Evolutionary conservation across 805 yeast genomes (phyloP).

Genomic region (Candida germanica): DNA sequence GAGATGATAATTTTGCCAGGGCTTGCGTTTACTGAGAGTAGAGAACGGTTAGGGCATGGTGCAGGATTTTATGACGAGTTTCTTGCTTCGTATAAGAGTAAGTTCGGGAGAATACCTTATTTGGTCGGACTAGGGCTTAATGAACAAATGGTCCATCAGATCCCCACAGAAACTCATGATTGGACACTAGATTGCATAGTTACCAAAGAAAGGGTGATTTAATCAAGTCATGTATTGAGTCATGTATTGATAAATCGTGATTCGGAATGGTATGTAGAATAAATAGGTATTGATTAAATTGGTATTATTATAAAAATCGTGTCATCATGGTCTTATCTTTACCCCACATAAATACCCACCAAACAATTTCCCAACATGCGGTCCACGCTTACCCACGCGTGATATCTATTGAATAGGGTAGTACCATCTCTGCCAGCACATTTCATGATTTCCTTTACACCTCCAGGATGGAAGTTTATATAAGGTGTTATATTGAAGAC

Average conservation of each 20-base stretch:
- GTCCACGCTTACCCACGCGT: constrained; percentile 77
- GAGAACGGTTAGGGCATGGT: constrained; percentile 82
- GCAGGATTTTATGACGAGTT: constrained; percentile 86
- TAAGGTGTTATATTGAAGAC: constrained; percentile 88
- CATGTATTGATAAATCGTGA: too few relatives aligned
- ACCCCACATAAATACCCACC: constrained; percentile 53
- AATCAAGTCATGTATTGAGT: too few relatives aligned
- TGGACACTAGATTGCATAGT: constrained; percentile 55
- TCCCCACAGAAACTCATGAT: constrained; percentile 67
- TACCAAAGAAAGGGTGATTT: too few relatives aligned
- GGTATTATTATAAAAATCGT: too few relatives aligned
- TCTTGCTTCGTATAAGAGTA: constrained; percentile 20
- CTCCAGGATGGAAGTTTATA: constrained; percentile 90
- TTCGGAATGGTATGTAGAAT: too few relatives aligned
- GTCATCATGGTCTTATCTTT: not conserved
- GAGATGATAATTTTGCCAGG: constrained; percentile 85
- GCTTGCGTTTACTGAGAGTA: constrained; percentile 60
- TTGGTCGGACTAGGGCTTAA: constrained; percentile 63
- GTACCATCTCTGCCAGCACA: constrained; percentile 88
- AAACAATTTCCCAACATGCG: constrained; percentile 74
- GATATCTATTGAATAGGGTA: constrained; percentile 64
- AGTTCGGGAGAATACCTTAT: constrained; percentile 31
- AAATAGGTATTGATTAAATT: too few relatives aligned
- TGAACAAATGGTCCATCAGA: constrained; percentile 53
- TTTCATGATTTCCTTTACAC: constrained; percentile 69